Percentiles rank a stretch among this genome's conserved stretches.
Conservation (phyloP, 176 grass and related monocot species). For the Tillandsia leiboldiana region DNA sequence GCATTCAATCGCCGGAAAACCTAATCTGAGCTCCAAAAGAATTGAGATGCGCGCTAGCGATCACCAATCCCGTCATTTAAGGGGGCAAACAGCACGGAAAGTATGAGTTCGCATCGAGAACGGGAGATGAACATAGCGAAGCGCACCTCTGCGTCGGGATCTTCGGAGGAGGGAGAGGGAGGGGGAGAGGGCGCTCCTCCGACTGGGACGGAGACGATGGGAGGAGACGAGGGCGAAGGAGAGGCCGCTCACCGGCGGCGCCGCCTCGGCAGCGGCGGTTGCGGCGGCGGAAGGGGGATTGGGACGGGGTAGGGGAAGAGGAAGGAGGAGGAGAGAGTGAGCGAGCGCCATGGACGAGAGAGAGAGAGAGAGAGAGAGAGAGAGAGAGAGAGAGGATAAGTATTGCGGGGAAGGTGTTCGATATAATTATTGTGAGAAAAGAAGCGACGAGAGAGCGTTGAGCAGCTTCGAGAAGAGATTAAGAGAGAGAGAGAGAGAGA, state of each 20-base stretch:
- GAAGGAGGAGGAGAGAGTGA: neutral
- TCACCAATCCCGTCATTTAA: neutral
- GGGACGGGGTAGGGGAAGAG: neutral
- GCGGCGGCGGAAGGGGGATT: neutral
- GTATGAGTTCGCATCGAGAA: neutral
- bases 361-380: neutral
- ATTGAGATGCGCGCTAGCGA: neutral
- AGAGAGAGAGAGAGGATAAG: neutral
- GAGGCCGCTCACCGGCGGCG: neutral
- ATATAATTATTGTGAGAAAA: neutral
- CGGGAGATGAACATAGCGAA: neutral
- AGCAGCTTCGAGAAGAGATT: neutral
- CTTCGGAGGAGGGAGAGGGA: neutral
- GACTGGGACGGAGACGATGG: neutral
- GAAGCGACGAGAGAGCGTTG: neutral
- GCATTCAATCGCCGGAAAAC: too few species aligned
- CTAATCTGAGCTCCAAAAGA: too few species aligned
- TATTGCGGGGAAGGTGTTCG: neutral
- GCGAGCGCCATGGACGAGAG: neutral
- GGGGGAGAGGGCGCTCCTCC: neutral
- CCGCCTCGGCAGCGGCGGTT: neutral
- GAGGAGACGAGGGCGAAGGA: neutral
- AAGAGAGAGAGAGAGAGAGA: neutral
- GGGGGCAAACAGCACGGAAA: neutral
- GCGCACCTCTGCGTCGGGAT: neutral